Evolutionary conservation across 805 yeast genomes (phyloP).

Genomic region (Barnettozyma siamensis): DNA sequence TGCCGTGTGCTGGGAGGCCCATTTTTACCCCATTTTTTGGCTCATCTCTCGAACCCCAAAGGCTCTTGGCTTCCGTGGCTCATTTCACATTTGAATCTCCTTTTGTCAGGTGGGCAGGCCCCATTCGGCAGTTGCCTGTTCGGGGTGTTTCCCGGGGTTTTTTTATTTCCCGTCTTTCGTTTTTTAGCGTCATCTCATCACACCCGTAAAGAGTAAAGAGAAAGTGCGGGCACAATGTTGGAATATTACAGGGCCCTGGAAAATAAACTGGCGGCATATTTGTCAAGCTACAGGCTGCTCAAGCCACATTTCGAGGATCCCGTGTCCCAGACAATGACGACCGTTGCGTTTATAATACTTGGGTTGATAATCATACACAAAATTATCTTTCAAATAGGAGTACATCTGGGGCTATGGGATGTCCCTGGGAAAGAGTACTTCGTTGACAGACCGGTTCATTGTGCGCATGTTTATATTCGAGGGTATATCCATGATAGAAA

Average conservation of each 20-base stretch:
- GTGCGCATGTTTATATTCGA: slow-evolving; percentile 63
- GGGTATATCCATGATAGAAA: slow-evolving; percentile 33
- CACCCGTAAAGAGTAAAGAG: no score
- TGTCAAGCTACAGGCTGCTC: slow-evolving; percentile 8
- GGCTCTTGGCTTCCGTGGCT: no score
- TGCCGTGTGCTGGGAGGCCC: no score
- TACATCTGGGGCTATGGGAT: slow-evolving; percentile 39
- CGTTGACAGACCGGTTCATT: slow-evolving; percentile 69
- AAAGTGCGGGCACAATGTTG: neutral
- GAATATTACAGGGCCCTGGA: neutral
- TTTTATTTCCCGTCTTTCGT: no score
- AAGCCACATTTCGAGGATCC: slow-evolving; percentile 22
- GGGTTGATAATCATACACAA: slow-evolving; percentile 30
- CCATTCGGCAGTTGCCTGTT: no score
- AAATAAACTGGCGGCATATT: neutral
- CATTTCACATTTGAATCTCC: no score
- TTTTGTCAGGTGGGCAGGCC: no score
- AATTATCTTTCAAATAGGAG: slow-evolving; percentile 37
- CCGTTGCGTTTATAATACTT: slow-evolving; percentile 18
- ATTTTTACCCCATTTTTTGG: no score
- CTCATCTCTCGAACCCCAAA: no score
- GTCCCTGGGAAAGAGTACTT: slow-evolving; percentile 55
- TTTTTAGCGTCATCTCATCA: no score
- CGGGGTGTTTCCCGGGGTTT: no score
- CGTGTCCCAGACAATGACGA: slow-evolving; percentile 21